Base-by-base conservation (phyloP, 1,139 yeast species). In the Kazachstania sp. region DNA sequence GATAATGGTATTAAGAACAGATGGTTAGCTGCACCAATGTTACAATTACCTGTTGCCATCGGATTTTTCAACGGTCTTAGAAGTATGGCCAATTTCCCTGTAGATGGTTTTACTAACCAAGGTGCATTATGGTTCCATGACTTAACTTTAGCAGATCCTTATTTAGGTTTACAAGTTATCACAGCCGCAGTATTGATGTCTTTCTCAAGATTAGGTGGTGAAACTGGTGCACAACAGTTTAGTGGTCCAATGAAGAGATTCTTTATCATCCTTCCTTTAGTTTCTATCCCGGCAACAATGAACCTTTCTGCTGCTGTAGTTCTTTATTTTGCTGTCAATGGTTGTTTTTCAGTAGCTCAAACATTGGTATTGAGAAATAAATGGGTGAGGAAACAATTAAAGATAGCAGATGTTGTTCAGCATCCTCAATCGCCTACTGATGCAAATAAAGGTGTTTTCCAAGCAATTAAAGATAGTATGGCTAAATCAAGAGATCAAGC, bases 11-110 rank as follows among this genome's bases (percentile, higher is more conserved):
- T 90, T 61, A 83, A 85, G 59, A 77, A 81, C 65, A 77, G 85
- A 52, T 88, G 92, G 59, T 73, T 85, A 60, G 71, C 82, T 49
- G 79, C 81, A 18, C 92, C 94, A 29, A 63, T 79, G 57, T 55
- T 81, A 12, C 94, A 88, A 65, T 71, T 90, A 50, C 95, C 96
- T 3, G 69, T 87, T 54, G 95, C 95, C 43, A 74, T 88, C 57
- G 97, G 97, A 31, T 83, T 92, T 59, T 92, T 90, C 71, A 80
- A 85, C 51, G 97, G 88, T 44, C 71, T 90, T 48, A 80, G 95
- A 68, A 79, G 80, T 55, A 88, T 92, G 97, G 79, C 95, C 15
- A 75, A 74, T 46, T 74, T 75, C 52, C 95, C 95, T 1, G 95
- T 90, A 3, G 86, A 84, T 49, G 97, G 97, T 0, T 78, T 94